Evolutionary conservation across 768 basidiomycete species (phyloP), one percentile per base, ranked within the genome.

Genomic region (Lyophyllum shimeji): DNA sequence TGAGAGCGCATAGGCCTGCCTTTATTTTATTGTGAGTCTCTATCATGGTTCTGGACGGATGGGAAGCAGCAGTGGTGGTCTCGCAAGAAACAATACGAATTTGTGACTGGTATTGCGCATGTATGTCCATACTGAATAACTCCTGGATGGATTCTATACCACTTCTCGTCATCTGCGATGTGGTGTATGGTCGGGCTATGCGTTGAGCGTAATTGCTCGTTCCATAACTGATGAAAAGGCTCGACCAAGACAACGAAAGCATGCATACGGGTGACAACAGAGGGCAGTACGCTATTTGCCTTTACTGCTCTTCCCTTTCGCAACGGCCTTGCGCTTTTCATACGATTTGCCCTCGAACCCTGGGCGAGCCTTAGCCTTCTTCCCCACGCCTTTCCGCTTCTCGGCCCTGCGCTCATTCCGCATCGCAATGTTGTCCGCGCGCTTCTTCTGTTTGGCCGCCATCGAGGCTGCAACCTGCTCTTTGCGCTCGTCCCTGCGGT

Each of bases 271-370:
- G 9, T 9, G 29, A 29, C 29, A 29, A 29, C 45, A 25, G n/a
- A n/a, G n/a, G 43, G n/a, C n/a, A 11, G 7, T 33, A 17, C 17
- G 33, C 25, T 55, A 59, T 43, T 73, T 76, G 56, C 69, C 66
- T 56, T 73, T 76, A 33, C 69, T 60, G 42, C 64, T 57, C 51
- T 73, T 73, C 6, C 71, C 73, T 52, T 73, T 73, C 5, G 4
- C 9, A 29, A 29, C 9, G 5, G 70, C 73, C 52, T 78, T 79
- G 7, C 74, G 69, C 63, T 84, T 86, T 39, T 86, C 86, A 62
- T 90, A 89, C 15, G 84, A 75, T 68, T 92, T 92, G 31, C 92
- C 93, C 68, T 95, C 93, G 64, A 95, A 94, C 1, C 93, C 93
- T 18, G 93, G 93, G 44, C 93, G 75, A 2, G 84, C 85, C 67